A percentile compares a stretch with the other conserved stretches of the same genome.
Evolutionary conservation across 768 basidiomycete genomes (phyloP).

Genomic region (Dentipellis fragilis): DNA sequence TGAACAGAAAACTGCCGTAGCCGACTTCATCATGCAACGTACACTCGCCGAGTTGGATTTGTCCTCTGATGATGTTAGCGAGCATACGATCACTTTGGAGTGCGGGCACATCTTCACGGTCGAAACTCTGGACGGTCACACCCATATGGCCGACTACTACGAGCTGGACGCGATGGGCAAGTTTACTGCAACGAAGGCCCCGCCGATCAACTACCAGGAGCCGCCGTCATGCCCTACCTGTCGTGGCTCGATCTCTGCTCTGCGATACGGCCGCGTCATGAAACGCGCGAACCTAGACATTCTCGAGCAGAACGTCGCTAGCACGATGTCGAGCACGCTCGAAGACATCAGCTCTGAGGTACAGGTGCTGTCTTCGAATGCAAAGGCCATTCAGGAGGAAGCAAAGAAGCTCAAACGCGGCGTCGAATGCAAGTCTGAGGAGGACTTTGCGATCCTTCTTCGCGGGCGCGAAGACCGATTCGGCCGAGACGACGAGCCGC

Average conservation of each 20-base stretch:
- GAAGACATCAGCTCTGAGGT: conserved; percentile 9
- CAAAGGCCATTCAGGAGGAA: conserved; percentile 2
- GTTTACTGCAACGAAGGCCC: conserved; percentile 17
- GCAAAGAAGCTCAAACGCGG: conserved; percentile 10
- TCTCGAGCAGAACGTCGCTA: conserved; percentile 27
- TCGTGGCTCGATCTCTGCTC: conserved; percentile 22
- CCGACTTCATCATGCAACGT: conserved; percentile 26
- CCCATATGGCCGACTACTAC: conserved; percentile 22
- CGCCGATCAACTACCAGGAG: conserved; percentile 19
- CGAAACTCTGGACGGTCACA: conserved; percentile 29
- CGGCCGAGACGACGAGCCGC: conserved; percentile 12
- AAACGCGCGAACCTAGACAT: conserved; percentile 28
- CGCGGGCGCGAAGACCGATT: background rate
- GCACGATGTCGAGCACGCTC: conserved; percentile 18
- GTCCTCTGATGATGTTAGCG: conserved; percentile 19
- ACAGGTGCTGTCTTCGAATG: conserved; percentile 2
- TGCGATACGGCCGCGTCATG: conserved; percentile 25
- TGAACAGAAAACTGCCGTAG: conserved; percentile 19
- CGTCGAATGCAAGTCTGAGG: background rate
- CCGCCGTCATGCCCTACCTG: conserved; percentile 27
- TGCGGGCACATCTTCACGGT: conserved; percentile 32
- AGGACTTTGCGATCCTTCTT: background rate
- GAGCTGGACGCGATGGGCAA: conserved; percentile 14
- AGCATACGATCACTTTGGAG: conserved; percentile 18
- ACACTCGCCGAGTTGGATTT: conserved; percentile 19